Evolutionary conservation across 192 early-diverging fungal species (phyloP).

Genomic region (Chytriomyces hyalinus): DNA sequence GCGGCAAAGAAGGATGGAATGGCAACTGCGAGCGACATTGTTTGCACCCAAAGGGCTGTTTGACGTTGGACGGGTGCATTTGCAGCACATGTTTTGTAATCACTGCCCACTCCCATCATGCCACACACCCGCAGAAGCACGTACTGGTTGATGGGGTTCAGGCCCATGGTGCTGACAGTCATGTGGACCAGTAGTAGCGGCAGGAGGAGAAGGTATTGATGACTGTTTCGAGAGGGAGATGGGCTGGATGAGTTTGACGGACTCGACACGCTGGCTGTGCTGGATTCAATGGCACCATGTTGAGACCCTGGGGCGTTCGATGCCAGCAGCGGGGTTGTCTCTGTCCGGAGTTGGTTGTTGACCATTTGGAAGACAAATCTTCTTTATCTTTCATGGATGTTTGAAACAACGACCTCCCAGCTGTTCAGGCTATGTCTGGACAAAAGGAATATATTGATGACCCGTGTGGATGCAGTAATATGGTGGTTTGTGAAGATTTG

Average conservation of each 20-base stretch:
- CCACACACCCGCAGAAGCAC: slow-evolving; percentile 24
- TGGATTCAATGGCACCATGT: no score
- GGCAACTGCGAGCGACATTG: slow-evolving; percentile 35
- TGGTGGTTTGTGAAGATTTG: no score
- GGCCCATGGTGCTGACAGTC: slow-evolving; percentile 21
- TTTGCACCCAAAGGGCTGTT: slow-evolving; percentile 45
- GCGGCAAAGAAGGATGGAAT: slow-evolving; percentile 45
- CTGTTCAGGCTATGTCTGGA: no score
- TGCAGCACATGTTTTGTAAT: not conserved
- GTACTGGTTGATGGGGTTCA: slow-evolving; percentile 31
- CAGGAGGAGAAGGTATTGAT: slow-evolving; percentile 5
- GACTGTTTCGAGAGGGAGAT: not conserved
- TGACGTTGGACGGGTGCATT: not conserved
- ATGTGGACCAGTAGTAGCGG: slow-evolving; percentile 26
- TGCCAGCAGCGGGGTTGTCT: no score
- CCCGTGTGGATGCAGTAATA: no score
- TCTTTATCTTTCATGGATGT: no score
- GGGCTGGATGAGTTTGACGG: not conserved
- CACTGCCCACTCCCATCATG: not conserved
- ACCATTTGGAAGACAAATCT: no score
- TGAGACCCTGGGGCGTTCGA: no score
- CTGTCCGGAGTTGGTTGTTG: no score
- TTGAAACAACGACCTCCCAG: no score
- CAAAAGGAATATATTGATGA: no score
- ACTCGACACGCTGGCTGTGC: no score